phyloP scores from a whole-genome alignment of 768 basidiomycete species.

The Cystobasidium tubakii region DNA sequence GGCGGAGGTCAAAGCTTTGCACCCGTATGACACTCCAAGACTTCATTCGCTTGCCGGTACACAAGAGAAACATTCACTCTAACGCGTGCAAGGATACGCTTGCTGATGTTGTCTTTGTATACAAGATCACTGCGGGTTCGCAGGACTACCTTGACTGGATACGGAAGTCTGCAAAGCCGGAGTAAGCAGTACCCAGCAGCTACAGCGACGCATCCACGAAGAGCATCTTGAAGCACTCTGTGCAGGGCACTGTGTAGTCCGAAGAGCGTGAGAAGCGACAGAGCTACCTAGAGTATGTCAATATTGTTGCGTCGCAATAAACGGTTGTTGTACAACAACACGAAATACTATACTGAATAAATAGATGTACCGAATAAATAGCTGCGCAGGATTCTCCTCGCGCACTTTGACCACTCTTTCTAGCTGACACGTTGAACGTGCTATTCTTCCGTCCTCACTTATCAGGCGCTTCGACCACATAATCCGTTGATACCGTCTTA shows the following conservation, averaged over 20 bases:
- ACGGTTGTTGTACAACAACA: constrained; percentile 6
- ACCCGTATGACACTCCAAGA: constrained; percentile 28
- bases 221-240: neutral
- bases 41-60: constrained; percentile 16
- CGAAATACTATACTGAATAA: neutral
- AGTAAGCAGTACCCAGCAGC: neutral
- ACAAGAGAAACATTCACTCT: too few relatives aligned
- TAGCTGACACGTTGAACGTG: too few relatives aligned
- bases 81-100: too few relatives aligned
- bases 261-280: too few relatives aligned
- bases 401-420: too few relatives aligned
- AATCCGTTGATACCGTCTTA: neutral
- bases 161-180: neutral
- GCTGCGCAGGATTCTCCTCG: too few relatives aligned
- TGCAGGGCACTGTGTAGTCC: too few relatives aligned
- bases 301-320: too few relatives aligned
- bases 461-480: constrained; percentile 20
- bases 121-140: constrained; percentile 11
- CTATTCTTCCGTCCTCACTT: neutral
- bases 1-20: constrained; percentile 14
- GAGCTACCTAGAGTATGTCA: too few relatives aligned
- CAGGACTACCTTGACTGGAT: constrained; percentile 15
- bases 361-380: neutral
- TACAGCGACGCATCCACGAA: neutral
- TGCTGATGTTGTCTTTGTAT: too few relatives aligned